Evolutionary conservation across 164 flowering plant genomes (phyloP).

Genomic region (Stephania yunnanensis): DNA sequence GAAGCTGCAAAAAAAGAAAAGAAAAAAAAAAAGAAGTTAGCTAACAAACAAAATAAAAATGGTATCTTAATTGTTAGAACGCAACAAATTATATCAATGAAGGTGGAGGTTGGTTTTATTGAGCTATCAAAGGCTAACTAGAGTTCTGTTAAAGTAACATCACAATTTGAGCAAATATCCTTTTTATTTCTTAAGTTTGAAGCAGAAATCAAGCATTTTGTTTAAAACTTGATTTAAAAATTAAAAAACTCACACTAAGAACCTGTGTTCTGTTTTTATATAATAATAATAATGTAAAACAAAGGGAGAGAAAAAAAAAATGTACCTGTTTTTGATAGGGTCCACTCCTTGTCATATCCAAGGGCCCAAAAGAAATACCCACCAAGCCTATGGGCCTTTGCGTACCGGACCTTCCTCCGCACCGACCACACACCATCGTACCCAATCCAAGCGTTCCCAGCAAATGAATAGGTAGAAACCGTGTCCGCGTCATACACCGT

Average conservation of each 20-base stretch:
- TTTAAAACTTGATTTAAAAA: not conserved
- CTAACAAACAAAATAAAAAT: not conserved
- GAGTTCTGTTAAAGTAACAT: too few species aligned
- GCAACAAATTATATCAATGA: too few species aligned
- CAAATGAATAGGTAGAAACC: slow-evolving; percentile 20
- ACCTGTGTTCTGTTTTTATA: not conserved
- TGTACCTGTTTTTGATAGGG: slow-evolving; percentile 19
- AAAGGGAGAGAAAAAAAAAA: not conserved
- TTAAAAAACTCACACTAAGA: not conserved
- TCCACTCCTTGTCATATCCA: slow-evolving; percentile 19
- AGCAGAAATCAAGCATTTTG: too few species aligned
- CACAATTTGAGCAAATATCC: too few species aligned
- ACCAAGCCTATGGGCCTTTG: slow-evolving; percentile 14
- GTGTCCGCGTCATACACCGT: slow-evolving; percentile 21
- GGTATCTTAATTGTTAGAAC: too few species aligned
- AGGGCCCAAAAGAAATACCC: slow-evolving; percentile 32
- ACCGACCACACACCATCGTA: slow-evolving; percentile 20
- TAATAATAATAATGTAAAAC: not conserved
- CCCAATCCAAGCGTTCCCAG: slow-evolving; percentile 24
- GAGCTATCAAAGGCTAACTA: too few species aligned
- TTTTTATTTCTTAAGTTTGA: too few species aligned
- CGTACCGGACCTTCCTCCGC: slow-evolving; percentile 18
- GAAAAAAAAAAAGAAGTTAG: not conserved
- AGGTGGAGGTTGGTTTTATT: too few species aligned
- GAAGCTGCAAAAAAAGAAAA: slow-evolving; percentile 2